A percentile compares a stretch with the other conserved stretches of the same genome.
phyloP scores from a whole-genome alignment of 2,329 filamentous ascomycete species.

The Coniochaeta hoffmannii region DNA sequence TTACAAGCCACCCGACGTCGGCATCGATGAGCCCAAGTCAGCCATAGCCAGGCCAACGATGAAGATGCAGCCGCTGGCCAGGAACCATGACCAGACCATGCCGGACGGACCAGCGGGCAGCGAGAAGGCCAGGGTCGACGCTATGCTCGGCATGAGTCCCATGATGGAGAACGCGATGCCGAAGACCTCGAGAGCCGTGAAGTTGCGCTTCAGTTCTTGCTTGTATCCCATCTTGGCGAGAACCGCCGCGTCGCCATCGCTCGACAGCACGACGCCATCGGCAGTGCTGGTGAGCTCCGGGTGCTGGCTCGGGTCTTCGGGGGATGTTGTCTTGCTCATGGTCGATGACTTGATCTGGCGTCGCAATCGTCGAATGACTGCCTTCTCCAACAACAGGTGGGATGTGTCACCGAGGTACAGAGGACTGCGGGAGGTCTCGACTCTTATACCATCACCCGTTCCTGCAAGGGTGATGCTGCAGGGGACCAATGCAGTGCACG shows the following conservation, averaged over 20 bases:
- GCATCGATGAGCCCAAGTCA: conserved; percentile 46
- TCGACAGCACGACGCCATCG: conserved; percentile 15
- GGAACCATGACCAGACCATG: conserved; percentile 57
- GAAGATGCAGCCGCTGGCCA: conserved; percentile 50
- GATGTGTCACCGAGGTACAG: background rate
- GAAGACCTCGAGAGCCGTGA: conserved; percentile 55
- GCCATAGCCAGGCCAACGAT: conserved; percentile 53
- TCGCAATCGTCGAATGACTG: background rate
- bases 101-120: conserved; percentile 52
- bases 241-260: conserved; percentile 22
- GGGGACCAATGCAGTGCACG: background rate
- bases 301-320: conserved; percentile 11
- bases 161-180: conserved; percentile 54
- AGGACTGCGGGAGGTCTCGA: background rate
- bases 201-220: conserved; percentile 54
- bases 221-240: conserved; percentile 29
- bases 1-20: conserved; percentile 48
- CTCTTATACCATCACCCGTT: background rate
- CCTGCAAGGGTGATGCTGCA: background rate
- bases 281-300: conserved; percentile 8
- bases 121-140: conserved; percentile 50
- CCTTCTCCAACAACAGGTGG: background rate
- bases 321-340: background rate
- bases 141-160: conserved; percentile 54
- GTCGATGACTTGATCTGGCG: background rate